These are phyloP conservation scores for Botrytis hyacinthi DNA, from an alignment of 2,329 filamentous ascomycete genomes.

Conservation along the genomic window DNA sequence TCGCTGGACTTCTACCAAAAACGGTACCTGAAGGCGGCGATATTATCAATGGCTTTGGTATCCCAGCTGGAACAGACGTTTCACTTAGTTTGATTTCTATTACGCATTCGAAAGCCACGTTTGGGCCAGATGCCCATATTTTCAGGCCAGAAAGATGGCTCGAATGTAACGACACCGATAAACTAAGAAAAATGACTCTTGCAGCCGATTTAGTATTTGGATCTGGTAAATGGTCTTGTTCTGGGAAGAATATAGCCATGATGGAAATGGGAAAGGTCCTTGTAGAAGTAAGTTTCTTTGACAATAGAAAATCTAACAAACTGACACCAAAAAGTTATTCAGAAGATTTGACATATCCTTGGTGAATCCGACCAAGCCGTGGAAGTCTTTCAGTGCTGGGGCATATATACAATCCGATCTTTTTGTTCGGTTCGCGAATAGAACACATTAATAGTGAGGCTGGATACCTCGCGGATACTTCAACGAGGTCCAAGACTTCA, in stretches of 20 bases:
- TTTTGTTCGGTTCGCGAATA: background rate
- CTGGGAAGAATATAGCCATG: constrained; percentile 48
- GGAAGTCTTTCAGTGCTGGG: background rate
- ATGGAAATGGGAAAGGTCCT: constrained; percentile 50
- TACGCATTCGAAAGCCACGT: constrained; percentile 24
- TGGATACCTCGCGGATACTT: background rate
- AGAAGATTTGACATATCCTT: constrained; percentile 4
- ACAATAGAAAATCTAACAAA: background rate
- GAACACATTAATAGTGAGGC: background rate
- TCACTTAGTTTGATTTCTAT: background rate
- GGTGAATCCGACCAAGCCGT: background rate
- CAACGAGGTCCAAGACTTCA: background rate
- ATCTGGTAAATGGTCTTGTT: constrained; percentile 45
- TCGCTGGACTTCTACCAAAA: constrained; percentile 34
- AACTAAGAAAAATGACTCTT: constrained; percentile 39
- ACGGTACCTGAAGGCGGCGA: constrained; percentile 25
- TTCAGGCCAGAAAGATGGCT: constrained; percentile 52
- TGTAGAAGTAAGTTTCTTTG: constrained; percentile 42
- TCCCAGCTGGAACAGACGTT: constrained; percentile 15
- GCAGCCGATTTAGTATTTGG: constrained; percentile 46
- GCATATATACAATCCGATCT: background rate
- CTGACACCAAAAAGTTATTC: background rate
- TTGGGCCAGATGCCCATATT: constrained; percentile 41
- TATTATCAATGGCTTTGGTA: constrained; percentile 20
- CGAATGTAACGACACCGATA: constrained; percentile 30